Percentiles rank a stretch among this genome's conserved stretches.
Conservation (phyloP, 352 stramenopile genomes). For the Pythium brassicae region DNA sequence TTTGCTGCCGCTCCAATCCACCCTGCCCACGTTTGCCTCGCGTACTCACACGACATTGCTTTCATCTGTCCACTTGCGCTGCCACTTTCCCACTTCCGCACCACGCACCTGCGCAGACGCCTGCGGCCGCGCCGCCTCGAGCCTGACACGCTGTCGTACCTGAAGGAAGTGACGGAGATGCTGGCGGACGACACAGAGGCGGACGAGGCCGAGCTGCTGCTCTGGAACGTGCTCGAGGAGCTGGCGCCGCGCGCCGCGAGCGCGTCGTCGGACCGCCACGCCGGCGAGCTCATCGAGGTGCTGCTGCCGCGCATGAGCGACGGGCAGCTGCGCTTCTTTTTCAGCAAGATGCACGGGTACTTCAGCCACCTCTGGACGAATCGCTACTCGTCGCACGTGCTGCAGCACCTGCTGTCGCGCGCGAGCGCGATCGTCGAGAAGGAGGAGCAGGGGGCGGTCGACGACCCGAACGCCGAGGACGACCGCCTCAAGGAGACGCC, state of each 20-base stretch:
- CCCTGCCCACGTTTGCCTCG: neutral
- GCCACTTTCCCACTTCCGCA: too few relatives aligned
- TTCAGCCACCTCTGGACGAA: slow-evolving; percentile 83
- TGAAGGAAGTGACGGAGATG: slow-evolving; percentile 82
- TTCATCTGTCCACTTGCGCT: neutral
- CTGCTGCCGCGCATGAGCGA: slow-evolving; percentile 72
- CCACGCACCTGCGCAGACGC: slow-evolving; percentile 35
- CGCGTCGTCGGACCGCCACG: slow-evolving; percentile 71
- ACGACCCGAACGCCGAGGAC: slow-evolving; percentile 41
- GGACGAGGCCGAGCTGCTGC: slow-evolving; percentile 54
- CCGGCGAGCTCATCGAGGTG: slow-evolving; percentile 60
- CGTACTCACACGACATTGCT: neutral
- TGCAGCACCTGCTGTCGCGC: slow-evolving; percentile 71
- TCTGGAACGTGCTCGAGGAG: slow-evolving; percentile 83
- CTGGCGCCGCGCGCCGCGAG: slow-evolving; percentile 68
- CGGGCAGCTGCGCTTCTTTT: slow-evolving; percentile 63
- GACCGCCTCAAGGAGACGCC: slow-evolving; percentile 60
- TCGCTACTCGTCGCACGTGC: slow-evolving; percentile 82
- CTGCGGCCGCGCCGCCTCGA: slow-evolving; percentile 70
- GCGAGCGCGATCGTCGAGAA: slow-evolving; percentile 44
- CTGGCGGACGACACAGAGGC: slow-evolving; percentile 50
- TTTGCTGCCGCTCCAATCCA: neutral
- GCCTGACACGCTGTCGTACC: slow-evolving; percentile 72
- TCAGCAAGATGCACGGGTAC: slow-evolving; percentile 80
- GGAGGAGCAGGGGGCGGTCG: slow-evolving; percentile 26